Conservation (phyloP, 129 eudicot genomes). For the Centella asiatica region DNA sequence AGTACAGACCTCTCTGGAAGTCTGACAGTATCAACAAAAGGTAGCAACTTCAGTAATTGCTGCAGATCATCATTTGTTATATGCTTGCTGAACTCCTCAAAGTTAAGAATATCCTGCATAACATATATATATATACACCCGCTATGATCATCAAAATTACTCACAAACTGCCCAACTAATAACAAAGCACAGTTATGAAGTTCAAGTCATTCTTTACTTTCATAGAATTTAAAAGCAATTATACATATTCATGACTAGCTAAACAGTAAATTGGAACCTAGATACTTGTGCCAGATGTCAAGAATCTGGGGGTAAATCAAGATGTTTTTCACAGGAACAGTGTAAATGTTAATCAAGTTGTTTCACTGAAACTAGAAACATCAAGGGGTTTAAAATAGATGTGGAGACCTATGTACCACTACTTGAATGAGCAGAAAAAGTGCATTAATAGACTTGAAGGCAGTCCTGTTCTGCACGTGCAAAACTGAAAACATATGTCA, state of each 20-base stretch:
- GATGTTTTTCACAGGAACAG: no score
- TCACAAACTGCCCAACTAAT: neutral
- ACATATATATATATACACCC: no score
- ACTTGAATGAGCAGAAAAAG: neutral
- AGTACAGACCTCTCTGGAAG: conserved; percentile 45
- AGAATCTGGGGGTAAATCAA: no score
- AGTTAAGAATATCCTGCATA: conserved; percentile 64
- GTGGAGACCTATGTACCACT: neutral
- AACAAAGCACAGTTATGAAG: neutral
- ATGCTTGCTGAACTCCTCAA: conserved; percentile 42
- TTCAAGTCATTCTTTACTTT: no score
- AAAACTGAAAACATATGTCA: no score
- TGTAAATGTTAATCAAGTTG: no score
- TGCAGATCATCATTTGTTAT: conserved; percentile 56
- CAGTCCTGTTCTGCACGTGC: no score
- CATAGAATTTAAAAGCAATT: no score
- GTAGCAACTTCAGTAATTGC: conserved; percentile 47
- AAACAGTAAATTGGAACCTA: no score
- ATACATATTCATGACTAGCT: neutral
- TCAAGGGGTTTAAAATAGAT: neutral
- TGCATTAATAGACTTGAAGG: neutral
- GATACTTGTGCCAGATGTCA: no score
- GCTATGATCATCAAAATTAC: neutral
- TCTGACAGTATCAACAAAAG: conserved; percentile 40
- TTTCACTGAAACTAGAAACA: neutral